A percentile compares a stretch with the other conserved stretches of the same genome.
Evolutionary conservation across 2,329 filamentous ascomycete genomes (phyloP).

Genomic region (Botryotinia globosa): DNA sequence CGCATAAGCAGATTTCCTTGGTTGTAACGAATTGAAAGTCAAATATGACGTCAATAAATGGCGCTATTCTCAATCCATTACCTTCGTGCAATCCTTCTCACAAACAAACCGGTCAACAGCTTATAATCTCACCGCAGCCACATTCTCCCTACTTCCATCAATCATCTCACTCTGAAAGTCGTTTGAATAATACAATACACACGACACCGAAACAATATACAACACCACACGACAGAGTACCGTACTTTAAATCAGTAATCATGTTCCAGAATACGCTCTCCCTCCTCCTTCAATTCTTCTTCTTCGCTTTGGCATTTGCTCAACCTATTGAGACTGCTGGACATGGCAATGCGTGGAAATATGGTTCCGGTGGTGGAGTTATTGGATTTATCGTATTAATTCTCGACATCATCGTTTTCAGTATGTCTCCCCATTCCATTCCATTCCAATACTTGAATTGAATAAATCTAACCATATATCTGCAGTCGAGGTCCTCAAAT

Average conservation of each 20-base stretch:
- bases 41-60: constrained; percentile 1
- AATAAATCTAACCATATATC: constrained; percentile 7
- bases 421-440: constrained; percentile 45
- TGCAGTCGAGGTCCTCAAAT: constrained; percentile 62
- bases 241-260: neutral
- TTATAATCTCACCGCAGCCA: constrained; percentile 2
- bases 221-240: too few relatives aligned
- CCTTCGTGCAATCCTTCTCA: neutral
- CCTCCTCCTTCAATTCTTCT: constrained; percentile 52
- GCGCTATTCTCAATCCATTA: neutral
- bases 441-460: neutral
- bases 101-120: neutral
- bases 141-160: neutral
- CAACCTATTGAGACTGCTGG: constrained; percentile 42
- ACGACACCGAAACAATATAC: neutral
- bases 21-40: neutral
- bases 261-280: constrained; percentile 33
- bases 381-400: constrained; percentile 60
- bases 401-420: constrained; percentile 60
- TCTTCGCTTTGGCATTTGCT: constrained; percentile 48
- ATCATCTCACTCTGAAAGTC: neutral
- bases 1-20: constrained; percentile 2
- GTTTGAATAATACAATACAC: neutral
- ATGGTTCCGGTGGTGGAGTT: constrained; percentile 60
- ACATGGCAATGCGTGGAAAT: constrained; percentile 51